Conservation (phyloP, 805 yeast species). For the Ogataea kodamae region DNA sequence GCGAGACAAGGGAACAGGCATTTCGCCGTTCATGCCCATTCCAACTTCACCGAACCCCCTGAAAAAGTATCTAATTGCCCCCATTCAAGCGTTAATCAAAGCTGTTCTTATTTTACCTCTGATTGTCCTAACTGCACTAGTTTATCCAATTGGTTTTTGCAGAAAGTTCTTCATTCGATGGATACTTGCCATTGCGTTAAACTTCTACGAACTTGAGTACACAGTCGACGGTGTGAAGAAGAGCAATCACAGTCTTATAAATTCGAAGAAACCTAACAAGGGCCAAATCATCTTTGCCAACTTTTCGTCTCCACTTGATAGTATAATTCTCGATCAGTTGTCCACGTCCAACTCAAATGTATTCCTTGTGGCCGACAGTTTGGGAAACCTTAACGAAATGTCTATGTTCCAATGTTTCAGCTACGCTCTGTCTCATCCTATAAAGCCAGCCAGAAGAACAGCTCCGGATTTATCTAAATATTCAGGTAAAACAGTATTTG, state of each 20-base stretch:
- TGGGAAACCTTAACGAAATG: constrained; percentile 11
- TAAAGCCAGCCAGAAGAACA: not conserved
- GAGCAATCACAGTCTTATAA: constrained; percentile 35
- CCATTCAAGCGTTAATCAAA: constrained; percentile 23
- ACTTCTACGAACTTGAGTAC: constrained; percentile 27
- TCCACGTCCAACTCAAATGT: constrained; percentile 10
- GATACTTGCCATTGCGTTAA: constrained; percentile 34
- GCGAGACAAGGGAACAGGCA: constrained; percentile 92
- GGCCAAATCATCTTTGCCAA: constrained; percentile 56
- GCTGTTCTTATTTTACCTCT: constrained; percentile 29
- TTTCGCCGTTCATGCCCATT: constrained; percentile 77
- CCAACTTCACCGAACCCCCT: constrained; percentile 24
- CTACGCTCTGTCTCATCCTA: constrained; percentile 20
- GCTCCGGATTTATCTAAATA: constrained; percentile 25
- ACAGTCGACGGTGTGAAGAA: constrained; percentile 49
- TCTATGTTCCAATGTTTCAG: constrained; percentile 13
- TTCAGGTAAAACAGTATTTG: constrained; percentile 43
- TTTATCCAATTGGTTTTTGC: constrained; percentile 14
- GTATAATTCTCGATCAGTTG: constrained; percentile 33
- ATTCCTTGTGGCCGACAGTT: constrained; percentile 20
- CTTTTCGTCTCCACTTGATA: constrained; percentile 57
- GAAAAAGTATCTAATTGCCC: constrained; percentile 16
- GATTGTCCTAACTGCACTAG: constrained; percentile 9
- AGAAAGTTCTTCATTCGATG: constrained; percentile 17
- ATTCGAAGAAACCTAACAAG: constrained; percentile 33